phyloP scores from a whole-genome alignment of 768 basidiomycete species.

The Russula earlei region DNA sequence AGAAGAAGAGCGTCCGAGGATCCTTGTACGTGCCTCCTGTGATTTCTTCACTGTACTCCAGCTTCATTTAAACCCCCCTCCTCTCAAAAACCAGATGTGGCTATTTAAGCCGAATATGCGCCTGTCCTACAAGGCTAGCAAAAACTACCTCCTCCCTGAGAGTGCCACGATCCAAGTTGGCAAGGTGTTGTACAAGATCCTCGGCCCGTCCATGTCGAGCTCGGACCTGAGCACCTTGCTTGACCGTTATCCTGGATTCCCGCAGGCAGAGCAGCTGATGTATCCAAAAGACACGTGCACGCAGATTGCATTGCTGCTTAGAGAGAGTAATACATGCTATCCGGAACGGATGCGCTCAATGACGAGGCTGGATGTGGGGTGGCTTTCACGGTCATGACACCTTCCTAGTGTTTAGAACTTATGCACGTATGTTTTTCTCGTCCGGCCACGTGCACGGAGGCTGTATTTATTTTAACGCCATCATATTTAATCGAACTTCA shows the following conservation, averaged over 20 bases:
- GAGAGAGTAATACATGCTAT: constrained; percentile 70
- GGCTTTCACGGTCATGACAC: constrained; percentile 39
- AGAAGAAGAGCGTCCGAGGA: constrained; percentile 67
- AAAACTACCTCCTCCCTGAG: constrained; percentile 49
- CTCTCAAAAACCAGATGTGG: constrained; percentile 56
- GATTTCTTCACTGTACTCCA: background rate
- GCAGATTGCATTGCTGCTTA: constrained; percentile 56
- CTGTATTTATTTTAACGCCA: background rate
- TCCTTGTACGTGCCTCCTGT: constrained; percentile 51
- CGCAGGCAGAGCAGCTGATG: constrained; percentile 78
- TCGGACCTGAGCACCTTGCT: constrained; percentile 49
- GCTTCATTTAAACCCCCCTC: background rate
- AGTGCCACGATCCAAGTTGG: constrained; percentile 56
- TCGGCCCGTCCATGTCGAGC: constrained; percentile 47
- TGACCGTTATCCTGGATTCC: constrained; percentile 69
- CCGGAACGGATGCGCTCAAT: constrained; percentile 67
- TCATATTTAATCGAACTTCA: too few relatives aligned
- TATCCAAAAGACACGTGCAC: constrained; percentile 77
- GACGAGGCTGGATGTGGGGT: constrained; percentile 78
- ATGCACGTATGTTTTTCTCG: background rate
- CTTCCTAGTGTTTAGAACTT: too few relatives aligned
- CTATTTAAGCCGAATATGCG: constrained; percentile 86
- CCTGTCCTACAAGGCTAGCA: constrained; percentile 58
- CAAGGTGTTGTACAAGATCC: constrained; percentile 78
- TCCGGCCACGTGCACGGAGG: background rate